Base-by-base conservation (phyloP, 129 eudicot species). In the Chrysanthemum lavandulifolium region DNA sequence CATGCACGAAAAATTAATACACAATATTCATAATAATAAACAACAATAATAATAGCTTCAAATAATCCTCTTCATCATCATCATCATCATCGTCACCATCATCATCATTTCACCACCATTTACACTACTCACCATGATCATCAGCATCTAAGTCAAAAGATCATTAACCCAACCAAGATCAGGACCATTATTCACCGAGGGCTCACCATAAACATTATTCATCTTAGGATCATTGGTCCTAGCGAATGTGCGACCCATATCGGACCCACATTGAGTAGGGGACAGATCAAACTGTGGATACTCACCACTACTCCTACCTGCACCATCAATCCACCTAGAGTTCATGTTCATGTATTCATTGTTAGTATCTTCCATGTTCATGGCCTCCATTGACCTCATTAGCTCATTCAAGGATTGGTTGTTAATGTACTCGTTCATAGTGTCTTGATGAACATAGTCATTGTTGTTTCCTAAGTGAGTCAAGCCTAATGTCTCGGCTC, bases 131-230 rank as follows among this genome's bases (percentile, higher is more conserved):
- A 11, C 45, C 40, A 29, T 12, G 18, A 61, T 29, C 68, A 27
- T 23, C 73, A 61, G 5, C 68, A 27, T 43, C 73, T 75, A 67
- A 5, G 74, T 76, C 74, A 76, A 67, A 25, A 76, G 79, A 56
- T 76, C 79, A 76, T 76, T 76, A 67, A 76, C 79, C 79, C 79
- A 76, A 45, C 79, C 79, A 66, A n/a, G 11, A n/a, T 57, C 62
- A 60, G 5, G 10, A n/a, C 25, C 57, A 52, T 52, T 40, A 40
- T 40, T 40, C 47, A 40, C 47, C 0, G 51, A 63, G 69, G 31
- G 29, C 8, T 59, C 74, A 59, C 14, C 60, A 31, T 29, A 27
- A 49, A 58, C 47, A 49, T 19, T 19, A 51, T 77, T 74, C 29
- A 81, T 86, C 55, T 78, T 81, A 59, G 67, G 54, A 15, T 70